Percentiles rank a stretch among this genome's conserved stretches.
These are phyloP conservation scores for Sapria himalayana DNA, from an alignment of 345 rosid genomes.

Conservation along the genomic window DNA sequence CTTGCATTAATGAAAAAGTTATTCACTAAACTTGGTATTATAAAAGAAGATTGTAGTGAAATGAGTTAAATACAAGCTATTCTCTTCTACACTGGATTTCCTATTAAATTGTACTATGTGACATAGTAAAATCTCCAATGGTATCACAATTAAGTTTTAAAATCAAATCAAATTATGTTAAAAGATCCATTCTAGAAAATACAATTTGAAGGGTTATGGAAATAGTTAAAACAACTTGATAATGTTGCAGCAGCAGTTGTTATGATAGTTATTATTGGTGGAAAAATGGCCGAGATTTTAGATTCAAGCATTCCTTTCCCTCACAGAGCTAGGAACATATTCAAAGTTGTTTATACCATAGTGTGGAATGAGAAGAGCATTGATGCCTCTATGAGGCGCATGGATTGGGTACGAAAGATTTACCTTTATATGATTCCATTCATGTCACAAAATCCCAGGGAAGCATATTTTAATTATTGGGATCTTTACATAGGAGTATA, in stretches of 20 bases:
- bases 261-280: slow-evolving; percentile 33
- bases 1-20: slow-evolving; percentile 6
- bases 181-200: slow-evolving; percentile 16
- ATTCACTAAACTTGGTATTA: slow-evolving; percentile 23
- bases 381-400: slow-evolving; percentile 10
- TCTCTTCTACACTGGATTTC: slow-evolving; percentile 10
- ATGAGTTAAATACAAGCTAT: slow-evolving; percentile 31
- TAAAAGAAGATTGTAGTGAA: slow-evolving; percentile 18
- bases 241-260: slow-evolving; percentile 8
- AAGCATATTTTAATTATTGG: slow-evolving; percentile 32
- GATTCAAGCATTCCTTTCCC: slow-evolving; percentile 26
- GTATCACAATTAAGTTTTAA: slow-evolving; percentile 16
- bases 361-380: slow-evolving; percentile 18
- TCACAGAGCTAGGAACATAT: slow-evolving; percentile 32
- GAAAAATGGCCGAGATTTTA: slow-evolving; percentile 23
- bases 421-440: slow-evolving; percentile 27
- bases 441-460: slow-evolving; percentile 29
- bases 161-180: slow-evolving; percentile 45
- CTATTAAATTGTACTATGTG: slow-evolving; percentile 13
- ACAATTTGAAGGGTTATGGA: slow-evolving; percentile 14
- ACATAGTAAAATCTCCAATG: not conserved
- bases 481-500: slow-evolving; percentile 46
- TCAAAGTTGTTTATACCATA: slow-evolving; percentile 17
- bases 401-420: slow-evolving; percentile 20
- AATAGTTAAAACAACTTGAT: slow-evolving; percentile 13